Evolutionary conservation across 768 basidiomycete genomes (phyloP), one percentile per base, ranked within the genome.

Genomic region (Kwoniella dejecticola): DNA sequence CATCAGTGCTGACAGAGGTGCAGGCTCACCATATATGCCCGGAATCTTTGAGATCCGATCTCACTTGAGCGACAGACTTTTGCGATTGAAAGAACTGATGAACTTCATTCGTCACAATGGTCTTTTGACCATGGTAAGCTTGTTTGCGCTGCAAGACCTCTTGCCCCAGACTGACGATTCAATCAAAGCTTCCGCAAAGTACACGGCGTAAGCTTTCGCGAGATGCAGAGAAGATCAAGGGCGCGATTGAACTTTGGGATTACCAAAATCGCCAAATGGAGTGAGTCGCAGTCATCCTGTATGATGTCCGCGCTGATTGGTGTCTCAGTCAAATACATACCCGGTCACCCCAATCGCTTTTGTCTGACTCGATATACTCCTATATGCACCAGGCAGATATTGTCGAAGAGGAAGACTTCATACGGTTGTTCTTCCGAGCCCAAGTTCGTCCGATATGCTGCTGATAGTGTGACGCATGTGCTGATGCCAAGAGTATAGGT

Each of bases 61-160:
- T 1, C 92, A 94, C 72, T 78, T 97, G 65, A 83, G 83, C 4
- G 86, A 85, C 40, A 84, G 90, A 27, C 88, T 88, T 71, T 86
- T 88, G 56, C 82, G 90, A 36, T 80, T 94, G 27, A 86, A 85
- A 55, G 91, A 89, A 83, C 82, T 97, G n/a, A 89, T 95, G 67
- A 83, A 83, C 24, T 95, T 92, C 75, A 89, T 96, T 70, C 89
- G 91, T 45, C 87, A 90, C 53, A 95, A 95, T 76, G 87, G 84
- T 0, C 87, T 88, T 4, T 81, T 94, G 33, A 81, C 81, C 38
- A 91, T 89, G 83, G 91, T 89, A 36, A 7, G 30, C 66, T 79
- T 58, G 36, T 13, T 27, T 4, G 3, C 53, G 12, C 31, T 33
- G 15, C 17, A 52, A 49, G 12, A 33, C 40, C 4, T n/a, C 1